Conservation (phyloP, 345 rosid species). For the Hevea brasiliensis region DNA sequence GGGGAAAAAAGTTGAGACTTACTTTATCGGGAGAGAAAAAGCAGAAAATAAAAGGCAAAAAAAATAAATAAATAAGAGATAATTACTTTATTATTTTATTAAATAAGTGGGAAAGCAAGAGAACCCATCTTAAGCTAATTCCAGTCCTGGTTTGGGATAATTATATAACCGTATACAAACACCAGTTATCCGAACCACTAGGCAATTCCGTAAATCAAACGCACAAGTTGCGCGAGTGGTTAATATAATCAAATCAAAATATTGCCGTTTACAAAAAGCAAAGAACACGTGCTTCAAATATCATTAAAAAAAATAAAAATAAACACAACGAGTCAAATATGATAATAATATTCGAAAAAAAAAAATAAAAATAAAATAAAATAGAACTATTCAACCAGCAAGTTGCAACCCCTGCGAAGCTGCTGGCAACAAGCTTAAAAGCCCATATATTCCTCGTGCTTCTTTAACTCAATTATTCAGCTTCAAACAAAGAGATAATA, state of each 20-base stretch:
- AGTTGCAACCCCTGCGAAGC: neutral
- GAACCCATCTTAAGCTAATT: neutral
- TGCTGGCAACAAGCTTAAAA: conserved; percentile 22
- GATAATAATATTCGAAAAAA: too few species aligned
- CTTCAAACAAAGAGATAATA: neutral
- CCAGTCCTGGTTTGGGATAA: neutral
- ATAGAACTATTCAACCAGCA: neutral
- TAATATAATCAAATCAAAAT: neutral
- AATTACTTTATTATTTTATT: too few species aligned
- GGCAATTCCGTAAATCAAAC: neutral
- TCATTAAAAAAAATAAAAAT: neutral
- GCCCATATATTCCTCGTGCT: conserved; percentile 58
- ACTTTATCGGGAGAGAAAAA: too few species aligned
- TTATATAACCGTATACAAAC: neutral
- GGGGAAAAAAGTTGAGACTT: too few species aligned
- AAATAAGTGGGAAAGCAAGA: neutral
- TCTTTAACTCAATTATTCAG: conserved; percentile 17
- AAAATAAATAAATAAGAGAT: too few species aligned
- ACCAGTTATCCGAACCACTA: neutral
- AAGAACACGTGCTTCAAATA: conserved; percentile 45
- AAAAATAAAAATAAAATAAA: neutral
- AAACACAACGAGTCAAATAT: too few species aligned
- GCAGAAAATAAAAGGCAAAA: too few species aligned
- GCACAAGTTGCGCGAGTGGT: neutral
- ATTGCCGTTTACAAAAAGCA: conserved; percentile 21